Evolutionary conservation across 306 rosid genomes (phyloP).

Genomic region (Prunus dulcis): DNA sequence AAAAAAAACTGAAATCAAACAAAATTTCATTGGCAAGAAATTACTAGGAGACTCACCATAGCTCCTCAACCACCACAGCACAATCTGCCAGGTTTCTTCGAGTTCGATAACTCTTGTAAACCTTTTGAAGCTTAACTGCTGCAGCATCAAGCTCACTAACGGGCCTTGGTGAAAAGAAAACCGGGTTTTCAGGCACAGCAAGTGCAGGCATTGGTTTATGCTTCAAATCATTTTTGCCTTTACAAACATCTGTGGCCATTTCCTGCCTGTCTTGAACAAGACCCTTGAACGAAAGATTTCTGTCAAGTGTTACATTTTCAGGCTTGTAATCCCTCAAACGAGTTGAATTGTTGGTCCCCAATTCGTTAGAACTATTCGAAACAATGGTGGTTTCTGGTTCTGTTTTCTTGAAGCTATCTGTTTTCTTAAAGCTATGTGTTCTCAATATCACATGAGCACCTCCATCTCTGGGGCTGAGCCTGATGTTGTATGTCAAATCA

Average conservation of each 20-base stretch:
- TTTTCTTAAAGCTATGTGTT: slow-evolving; percentile 45
- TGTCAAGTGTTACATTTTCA: slow-evolving; percentile 40
- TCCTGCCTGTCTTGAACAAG: slow-evolving; percentile 29
- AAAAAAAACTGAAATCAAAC: neutral
- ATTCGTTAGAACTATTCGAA: slow-evolving; percentile 30
- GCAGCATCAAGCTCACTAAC: slow-evolving; percentile 74
- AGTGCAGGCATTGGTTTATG: slow-evolving; percentile 48
- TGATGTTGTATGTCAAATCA: slow-evolving; percentile 23
- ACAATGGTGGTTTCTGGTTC: slow-evolving; percentile 36
- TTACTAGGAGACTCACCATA: slow-evolving; percentile 55
- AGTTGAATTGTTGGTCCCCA: slow-evolving; percentile 16
- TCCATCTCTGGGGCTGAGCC: slow-evolving; percentile 41
- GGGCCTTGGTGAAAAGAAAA: slow-evolving; percentile 58
- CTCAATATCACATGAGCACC: slow-evolving; percentile 31
- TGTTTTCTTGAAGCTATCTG: slow-evolving; percentile 54
- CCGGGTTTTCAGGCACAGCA: slow-evolving; percentile 47
- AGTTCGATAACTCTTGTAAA: slow-evolving; percentile 84
- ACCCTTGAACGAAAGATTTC: slow-evolving; percentile 39
- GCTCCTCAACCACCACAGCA: slow-evolving; percentile 84
- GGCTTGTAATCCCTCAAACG: slow-evolving; percentile 54
- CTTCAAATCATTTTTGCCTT: slow-evolving; percentile 25
- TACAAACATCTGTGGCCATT: slow-evolving; percentile 17
- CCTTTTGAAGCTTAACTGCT: slow-evolving; percentile 76
- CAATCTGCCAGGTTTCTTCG: slow-evolving; percentile 94
- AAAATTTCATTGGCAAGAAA: neutral